These are phyloP conservation scores for Yamadazyma buinensis DNA, from an alignment of 1,139 yeast species.

Conservation along the genomic window DNA sequence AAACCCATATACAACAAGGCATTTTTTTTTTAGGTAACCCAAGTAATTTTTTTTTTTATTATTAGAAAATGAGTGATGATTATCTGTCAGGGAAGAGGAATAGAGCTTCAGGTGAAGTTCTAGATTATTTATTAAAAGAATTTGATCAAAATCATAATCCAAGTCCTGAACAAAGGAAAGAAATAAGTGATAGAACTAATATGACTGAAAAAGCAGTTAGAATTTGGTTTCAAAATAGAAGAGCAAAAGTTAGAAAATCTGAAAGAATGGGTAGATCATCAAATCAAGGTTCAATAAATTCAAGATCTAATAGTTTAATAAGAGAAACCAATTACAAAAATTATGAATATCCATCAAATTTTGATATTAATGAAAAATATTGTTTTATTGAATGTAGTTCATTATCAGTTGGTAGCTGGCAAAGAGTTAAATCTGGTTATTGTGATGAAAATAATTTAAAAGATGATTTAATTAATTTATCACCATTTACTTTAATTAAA, in stretches of 20 bases:
- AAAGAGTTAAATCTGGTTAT: slow-evolving; percentile 63
- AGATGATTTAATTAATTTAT: slow-evolving; percentile 51
- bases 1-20: not conserved
- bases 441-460: slow-evolving; percentile 39
- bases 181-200: slow-evolving; percentile 69
- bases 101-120: slow-evolving; percentile 82
- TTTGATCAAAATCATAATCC: slow-evolving; percentile 74
- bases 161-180: slow-evolving; percentile 61
- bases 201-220: slow-evolving; percentile 92
- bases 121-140: slow-evolving; percentile 64
- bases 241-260: slow-evolving; percentile 72
- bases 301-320: slow-evolving; percentile 22
- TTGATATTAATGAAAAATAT: slow-evolving; percentile 62
- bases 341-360: slow-evolving; percentile 5
- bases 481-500: slow-evolving; percentile 60
- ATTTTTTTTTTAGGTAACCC: too few relatives aligned
- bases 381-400: slow-evolving; percentile 64
- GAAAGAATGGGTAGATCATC: slow-evolving; percentile 38
- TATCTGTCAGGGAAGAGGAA: slow-evolving; percentile 30
- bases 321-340: slow-evolving; percentile 7
- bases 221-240: slow-evolving; percentile 91
- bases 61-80: slow-evolving; percentile 11
- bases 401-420: slow-evolving; percentile 76
- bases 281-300: slow-evolving; percentile 10
- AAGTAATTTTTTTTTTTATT: too few relatives aligned